These are phyloP conservation scores for Coemansia sp. DNA, from an alignment of 371 early-diverging fungal genomes.

Conservation along the genomic window DNA sequence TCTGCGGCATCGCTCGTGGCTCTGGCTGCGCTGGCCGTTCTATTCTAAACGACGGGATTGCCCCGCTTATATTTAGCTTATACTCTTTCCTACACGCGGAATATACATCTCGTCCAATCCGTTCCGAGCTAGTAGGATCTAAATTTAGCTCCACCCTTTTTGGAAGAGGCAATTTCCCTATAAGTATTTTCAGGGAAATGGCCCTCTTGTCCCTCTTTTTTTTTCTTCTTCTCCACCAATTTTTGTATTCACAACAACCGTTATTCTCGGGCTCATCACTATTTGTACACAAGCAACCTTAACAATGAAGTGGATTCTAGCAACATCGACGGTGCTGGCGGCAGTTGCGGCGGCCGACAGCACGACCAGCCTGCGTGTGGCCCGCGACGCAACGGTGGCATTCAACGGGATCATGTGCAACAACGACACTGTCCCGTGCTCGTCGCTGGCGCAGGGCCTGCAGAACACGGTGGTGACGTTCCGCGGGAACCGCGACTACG, in stretches of 20 bases:
- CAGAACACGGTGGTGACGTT: conserved; percentile 22
- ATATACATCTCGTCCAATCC: neutral
- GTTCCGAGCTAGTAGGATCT: too few species aligned
- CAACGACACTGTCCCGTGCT: conserved; percentile 40
- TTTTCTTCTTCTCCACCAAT: too few species aligned
- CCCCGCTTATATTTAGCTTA: neutral
- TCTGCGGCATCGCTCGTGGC: neutral
- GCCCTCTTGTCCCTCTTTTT: neutral
- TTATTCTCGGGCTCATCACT: neutral
- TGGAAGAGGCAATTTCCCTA: neutral
- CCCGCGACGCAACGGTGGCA: conserved; percentile 36
- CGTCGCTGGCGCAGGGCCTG: conserved; percentile 24
- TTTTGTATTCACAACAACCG: neutral
- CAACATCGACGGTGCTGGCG: neutral
- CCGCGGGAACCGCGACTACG: conserved; percentile 46
- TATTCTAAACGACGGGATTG: conserved; percentile 1
- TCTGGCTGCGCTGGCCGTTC: neutral
- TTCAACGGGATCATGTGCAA: conserved; percentile 43
- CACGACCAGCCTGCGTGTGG: conserved; percentile 19
- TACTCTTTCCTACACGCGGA: neutral
- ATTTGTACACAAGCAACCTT: too few species aligned
- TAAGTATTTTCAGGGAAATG: neutral
- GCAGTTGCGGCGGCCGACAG: neutral
- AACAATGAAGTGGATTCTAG: conserved; percentile 4
- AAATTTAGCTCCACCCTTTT: too few species aligned